Evolutionary conservation across 139 green algal genomes (phyloP).

Genomic region (Chlamydomonas schloesseri): DNA sequence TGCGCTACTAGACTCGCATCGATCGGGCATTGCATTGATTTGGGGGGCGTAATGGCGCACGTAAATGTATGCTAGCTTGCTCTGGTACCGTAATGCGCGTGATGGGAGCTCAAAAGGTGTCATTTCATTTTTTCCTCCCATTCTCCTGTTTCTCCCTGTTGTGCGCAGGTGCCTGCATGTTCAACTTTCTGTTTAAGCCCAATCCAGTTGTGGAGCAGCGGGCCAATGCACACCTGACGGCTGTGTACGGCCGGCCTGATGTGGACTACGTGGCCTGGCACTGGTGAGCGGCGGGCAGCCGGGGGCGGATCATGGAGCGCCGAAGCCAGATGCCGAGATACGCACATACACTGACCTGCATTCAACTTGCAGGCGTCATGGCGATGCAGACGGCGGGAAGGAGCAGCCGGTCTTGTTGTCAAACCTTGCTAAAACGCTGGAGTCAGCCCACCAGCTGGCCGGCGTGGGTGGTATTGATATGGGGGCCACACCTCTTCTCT

Average conservation of each 20-base stretch:
- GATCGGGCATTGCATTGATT: too few relatives aligned
- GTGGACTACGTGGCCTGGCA: background rate
- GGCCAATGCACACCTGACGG: background rate
- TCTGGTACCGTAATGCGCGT: too few relatives aligned
- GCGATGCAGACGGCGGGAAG: background rate
- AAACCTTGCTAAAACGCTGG: background rate
- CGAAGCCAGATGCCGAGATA: too few relatives aligned
- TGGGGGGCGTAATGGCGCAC: too few relatives aligned
- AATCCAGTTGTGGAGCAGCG: background rate
- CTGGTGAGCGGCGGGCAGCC: background rate
- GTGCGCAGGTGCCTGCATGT: background rate
- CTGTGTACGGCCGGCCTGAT: background rate
- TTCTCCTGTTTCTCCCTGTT: too few relatives aligned
- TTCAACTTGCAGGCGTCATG: background rate
- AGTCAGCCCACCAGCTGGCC: background rate
- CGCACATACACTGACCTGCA: too few relatives aligned
- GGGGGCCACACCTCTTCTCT: background rate
- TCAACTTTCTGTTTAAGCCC: slow-evolving; percentile 2
- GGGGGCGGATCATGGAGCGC: too few relatives aligned
- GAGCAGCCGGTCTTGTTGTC: slow-evolving; percentile 1
- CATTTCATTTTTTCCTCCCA: too few relatives aligned
- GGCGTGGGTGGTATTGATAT: background rate
- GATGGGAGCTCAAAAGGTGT: too few relatives aligned
- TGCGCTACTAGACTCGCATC: too few relatives aligned
- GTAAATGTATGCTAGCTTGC: too few relatives aligned